These are phyloP conservation scores for Xerocomellus amylosporus DNA, from an alignment of 768 basidiomycete genomes.

Conservation along the genomic window DNA sequence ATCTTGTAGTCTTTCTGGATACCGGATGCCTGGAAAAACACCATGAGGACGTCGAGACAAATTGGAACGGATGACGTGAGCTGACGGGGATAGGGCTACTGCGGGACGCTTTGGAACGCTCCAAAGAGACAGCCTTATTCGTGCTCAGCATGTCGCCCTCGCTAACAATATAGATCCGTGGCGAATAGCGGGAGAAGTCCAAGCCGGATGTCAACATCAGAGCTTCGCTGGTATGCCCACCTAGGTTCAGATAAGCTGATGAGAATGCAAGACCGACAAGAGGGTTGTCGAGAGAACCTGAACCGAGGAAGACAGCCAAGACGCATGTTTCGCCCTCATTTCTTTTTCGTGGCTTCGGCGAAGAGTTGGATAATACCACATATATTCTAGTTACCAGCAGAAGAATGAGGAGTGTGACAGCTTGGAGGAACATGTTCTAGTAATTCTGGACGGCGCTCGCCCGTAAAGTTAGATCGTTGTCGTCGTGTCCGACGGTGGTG, in stretches of 20 bases:
- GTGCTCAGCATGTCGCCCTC: slow-evolving; percentile 79
- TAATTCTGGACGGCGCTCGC: neutral
- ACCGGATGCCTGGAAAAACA: slow-evolving; percentile 4
- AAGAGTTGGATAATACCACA: slow-evolving; percentile 12
- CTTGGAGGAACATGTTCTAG: slow-evolving; percentile 16
- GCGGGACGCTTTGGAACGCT: slow-evolving; percentile 35
- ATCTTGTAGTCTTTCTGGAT: slow-evolving; percentile 41
- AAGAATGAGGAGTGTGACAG: neutral
- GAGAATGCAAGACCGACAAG: neutral
- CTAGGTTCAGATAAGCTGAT: slow-evolving; percentile 40
- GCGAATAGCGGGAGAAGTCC: slow-evolving; percentile 70
- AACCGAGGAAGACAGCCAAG: slow-evolving; percentile 89
- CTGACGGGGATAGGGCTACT: slow-evolving; percentile 15
- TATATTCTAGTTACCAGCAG: slow-evolving; percentile 21
- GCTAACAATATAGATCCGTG: slow-evolving; percentile 77
- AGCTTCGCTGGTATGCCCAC: slow-evolving; percentile 93
- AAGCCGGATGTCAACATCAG: slow-evolving; percentile 68
- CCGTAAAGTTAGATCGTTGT: neutral
- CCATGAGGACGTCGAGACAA: slow-evolving; percentile 10
- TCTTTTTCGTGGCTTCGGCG: slow-evolving; percentile 14
- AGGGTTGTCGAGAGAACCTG: slow-evolving; percentile 53
- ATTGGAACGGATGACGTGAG: neutral
- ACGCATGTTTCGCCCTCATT: slow-evolving; percentile 34
- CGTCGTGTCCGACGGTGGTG: neutral
- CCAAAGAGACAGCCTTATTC: slow-evolving; percentile 65